phyloP scores from a whole-genome alignment of 176 grass and related monocot species.

The Carex scoparia region DNA sequence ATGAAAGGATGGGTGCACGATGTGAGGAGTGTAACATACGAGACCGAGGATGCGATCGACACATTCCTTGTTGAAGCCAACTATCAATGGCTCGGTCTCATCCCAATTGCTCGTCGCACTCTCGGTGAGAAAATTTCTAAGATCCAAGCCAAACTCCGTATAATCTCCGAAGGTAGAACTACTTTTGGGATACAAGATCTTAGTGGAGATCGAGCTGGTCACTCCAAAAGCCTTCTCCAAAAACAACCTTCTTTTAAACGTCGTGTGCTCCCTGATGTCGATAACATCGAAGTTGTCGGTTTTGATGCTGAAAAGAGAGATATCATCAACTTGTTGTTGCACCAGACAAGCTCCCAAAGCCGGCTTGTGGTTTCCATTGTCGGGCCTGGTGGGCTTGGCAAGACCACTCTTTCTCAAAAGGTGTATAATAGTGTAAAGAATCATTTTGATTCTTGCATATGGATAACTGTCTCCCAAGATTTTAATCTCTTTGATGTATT shows the following conservation, averaged over 20 bases:
- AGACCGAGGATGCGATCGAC: no score
- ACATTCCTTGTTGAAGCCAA: no score
- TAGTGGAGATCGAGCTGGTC: no score
- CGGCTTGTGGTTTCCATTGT: slow-evolving; percentile 10
- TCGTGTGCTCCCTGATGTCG: background rate
- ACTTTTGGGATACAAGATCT: no score
- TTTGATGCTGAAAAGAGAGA: background rate
- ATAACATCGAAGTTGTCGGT: background rate
- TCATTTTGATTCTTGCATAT: background rate
- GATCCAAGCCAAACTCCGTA: no score
- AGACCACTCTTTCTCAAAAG: slow-evolving; percentile 21
- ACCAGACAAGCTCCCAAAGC: background rate
- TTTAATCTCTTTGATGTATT: background rate
- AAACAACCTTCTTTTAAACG: background rate
- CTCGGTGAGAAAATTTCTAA: no score
- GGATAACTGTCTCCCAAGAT: background rate
- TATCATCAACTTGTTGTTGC: background rate
- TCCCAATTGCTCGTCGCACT: no score
- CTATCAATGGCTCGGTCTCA: no score
- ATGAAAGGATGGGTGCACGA: no score
- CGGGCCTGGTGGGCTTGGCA: slow-evolving; percentile 20
- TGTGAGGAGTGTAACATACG: no score
- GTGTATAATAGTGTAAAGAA: background rate
- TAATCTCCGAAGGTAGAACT: no score
- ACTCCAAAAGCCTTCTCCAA: background rate